Conservation (phyloP, 495 filamentous ascomycete species). For the Aspergillus nidulans region DNA sequence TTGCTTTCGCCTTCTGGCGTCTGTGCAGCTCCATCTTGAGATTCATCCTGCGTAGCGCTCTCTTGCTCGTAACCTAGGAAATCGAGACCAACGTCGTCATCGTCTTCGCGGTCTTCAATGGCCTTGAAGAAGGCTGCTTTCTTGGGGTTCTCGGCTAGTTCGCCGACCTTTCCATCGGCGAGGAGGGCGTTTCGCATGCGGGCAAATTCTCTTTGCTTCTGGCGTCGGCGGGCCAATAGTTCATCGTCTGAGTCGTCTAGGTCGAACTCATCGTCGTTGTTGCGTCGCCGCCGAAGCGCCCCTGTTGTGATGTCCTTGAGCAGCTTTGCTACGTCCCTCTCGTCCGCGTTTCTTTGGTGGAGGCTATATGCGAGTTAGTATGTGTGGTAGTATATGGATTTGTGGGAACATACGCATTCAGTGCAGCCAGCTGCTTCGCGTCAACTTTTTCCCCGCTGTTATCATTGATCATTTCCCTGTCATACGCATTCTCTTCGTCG, state of each 20-base stretch:
- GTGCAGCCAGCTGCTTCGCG: constrained; percentile 74
- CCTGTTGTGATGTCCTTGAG: constrained; percentile 90
- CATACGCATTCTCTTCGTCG: constrained; percentile 62
- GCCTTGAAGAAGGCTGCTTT: constrained; percentile 83
- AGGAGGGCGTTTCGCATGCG: constrained; percentile 88
- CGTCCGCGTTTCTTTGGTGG: constrained; percentile 45
- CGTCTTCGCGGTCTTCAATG: constrained; percentile 77
- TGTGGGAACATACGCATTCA: constrained; percentile 71
- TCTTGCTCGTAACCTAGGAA: constrained; percentile 59
- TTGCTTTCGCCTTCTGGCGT: constrained; percentile 26
- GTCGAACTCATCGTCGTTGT: constrained; percentile 68
- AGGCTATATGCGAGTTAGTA: constrained; percentile 26
- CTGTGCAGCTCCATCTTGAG: constrained; percentile 35
- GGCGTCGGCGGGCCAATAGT: constrained; percentile 65
- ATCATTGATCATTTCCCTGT: constrained; percentile 86
- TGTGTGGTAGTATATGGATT: neutral
- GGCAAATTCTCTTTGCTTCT: constrained; percentile 83
- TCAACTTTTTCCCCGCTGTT: constrained; percentile 71
- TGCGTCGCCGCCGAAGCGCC: constrained; percentile 71
- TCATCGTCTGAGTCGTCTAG: constrained; percentile 87
- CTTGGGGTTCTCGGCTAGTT: constrained; percentile 87
- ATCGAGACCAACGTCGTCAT: constrained; percentile 74
- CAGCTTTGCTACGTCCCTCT: constrained; percentile 82
- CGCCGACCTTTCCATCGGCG: constrained; percentile 83
- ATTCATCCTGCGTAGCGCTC: constrained; percentile 34